Evolutionary conservation across 2,329 filamentous ascomycete species (phyloP).

Genomic region (Colletotrichum sp.): DNA sequence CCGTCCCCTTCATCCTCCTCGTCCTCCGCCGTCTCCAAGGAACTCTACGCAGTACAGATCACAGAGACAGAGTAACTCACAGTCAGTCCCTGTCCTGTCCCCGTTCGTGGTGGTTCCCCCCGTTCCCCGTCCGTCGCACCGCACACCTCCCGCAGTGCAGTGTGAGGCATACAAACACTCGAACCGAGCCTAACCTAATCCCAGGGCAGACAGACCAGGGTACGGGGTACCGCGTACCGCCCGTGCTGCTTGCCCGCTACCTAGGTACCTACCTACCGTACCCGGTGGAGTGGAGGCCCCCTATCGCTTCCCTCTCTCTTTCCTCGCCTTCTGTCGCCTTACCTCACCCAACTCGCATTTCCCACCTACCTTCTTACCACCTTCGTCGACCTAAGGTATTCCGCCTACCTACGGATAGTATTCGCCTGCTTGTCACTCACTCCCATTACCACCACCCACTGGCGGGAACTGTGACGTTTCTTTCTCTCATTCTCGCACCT

Average conservation of each 20-base stretch:
- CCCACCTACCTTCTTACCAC: conserved; percentile 15
- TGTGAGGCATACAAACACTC: neutral
- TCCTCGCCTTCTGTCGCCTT: neutral
- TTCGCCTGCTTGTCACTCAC: neutral
- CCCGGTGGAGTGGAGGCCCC: neutral
- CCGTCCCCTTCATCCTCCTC: neutral
- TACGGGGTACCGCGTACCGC: neutral
- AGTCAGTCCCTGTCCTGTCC: neutral
- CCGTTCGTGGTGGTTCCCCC: neutral
- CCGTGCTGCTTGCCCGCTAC: neutral
- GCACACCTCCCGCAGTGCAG: neutral
- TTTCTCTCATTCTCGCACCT: neutral
- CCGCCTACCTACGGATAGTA: neutral
- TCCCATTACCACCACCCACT: neutral
- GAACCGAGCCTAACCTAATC: conserved; percentile 12
- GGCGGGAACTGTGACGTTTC: neutral
- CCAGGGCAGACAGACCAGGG: neutral
- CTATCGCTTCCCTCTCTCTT: neutral
- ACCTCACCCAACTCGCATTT: neutral
- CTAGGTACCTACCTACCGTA: too few species aligned
- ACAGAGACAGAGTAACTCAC: neutral
- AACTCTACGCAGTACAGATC: neutral
- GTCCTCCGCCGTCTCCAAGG: neutral
- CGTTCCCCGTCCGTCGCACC: neutral
- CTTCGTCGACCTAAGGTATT: neutral